These are phyloP conservation scores for Elsinoe batatas DNA, from an alignment of 2,329 filamentous ascomycete genomes.

Conservation along the genomic window DNA sequence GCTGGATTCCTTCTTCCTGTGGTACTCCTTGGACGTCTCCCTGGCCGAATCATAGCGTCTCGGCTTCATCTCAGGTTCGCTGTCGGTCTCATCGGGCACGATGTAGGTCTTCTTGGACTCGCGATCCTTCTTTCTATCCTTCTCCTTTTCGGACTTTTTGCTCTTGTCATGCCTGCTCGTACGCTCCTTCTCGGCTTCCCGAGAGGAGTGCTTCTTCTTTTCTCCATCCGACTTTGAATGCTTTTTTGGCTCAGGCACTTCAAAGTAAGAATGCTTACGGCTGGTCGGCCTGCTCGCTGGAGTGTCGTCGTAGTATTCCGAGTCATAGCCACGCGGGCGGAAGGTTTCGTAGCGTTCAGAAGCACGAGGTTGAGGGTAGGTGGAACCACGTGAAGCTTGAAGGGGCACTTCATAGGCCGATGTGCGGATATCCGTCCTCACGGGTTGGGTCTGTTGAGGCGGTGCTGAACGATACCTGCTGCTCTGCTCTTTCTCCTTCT, in stretches of 20 bases:
- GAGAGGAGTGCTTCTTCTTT: conserved; percentile 16
- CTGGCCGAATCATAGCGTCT: conserved; percentile 24
- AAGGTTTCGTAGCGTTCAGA: conserved; percentile 1
- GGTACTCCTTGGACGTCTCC: conserved; percentile 22
- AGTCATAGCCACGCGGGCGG: background rate
- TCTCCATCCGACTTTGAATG: conserved; percentile 16
- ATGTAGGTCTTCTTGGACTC: conserved; percentile 27
- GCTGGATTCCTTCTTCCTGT: background rate
- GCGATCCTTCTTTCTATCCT: conserved; percentile 32
- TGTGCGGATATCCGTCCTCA: conserved; percentile 20
- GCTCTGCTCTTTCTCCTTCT: conserved; percentile 29
- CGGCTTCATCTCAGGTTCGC: conserved; percentile 21
- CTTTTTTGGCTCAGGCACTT: conserved; percentile 13
- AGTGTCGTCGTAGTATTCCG: conserved; percentile 1
- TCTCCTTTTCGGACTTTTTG: conserved; percentile 33
- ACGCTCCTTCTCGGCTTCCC: conserved; percentile 26
- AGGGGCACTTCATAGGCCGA: conserved; percentile 10
- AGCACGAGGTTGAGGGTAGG: conserved; percentile 4
- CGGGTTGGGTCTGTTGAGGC: conserved; percentile 14
- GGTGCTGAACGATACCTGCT: conserved; percentile 19
- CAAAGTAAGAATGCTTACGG: conserved; percentile 11
- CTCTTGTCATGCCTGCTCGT: conserved; percentile 31
- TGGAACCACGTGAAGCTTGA: background rate
- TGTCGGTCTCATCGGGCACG: conserved; percentile 27
- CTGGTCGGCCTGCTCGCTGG: conserved; percentile 1